phyloP scores from a whole-genome alignment of 257 asterid species.

The Ilex asprella region DNA sequence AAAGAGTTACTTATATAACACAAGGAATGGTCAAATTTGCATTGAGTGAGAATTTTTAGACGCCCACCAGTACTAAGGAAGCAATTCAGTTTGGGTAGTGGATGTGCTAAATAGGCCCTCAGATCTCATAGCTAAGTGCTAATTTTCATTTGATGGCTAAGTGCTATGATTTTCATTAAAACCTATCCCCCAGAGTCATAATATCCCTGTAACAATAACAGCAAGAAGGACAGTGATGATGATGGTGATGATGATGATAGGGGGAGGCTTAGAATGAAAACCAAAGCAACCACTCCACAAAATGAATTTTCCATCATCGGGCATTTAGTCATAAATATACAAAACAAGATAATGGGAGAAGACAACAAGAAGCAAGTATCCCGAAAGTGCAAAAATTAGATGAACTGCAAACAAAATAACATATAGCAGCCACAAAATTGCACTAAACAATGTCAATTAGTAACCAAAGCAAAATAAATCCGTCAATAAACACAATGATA shows the following conservation, averaged over 20 bases:
- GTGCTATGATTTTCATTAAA: slow-evolving; percentile 5
- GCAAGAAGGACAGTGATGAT: too few relatives aligned
- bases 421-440: too few relatives aligned
- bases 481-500: too few relatives aligned
- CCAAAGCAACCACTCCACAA: slow-evolving; percentile 10
- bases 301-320: slow-evolving; percentile 3
- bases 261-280: slow-evolving; percentile 14
- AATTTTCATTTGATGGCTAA: background rate
- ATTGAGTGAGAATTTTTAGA: too few relatives aligned
- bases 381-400: too few relatives aligned
- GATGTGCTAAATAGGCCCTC: background rate
- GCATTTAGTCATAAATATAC: background rate
- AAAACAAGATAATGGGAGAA: slow-evolving; percentile 20
- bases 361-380: slow-evolving; percentile 9
- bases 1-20: too few relatives aligned
- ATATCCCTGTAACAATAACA: background rate
- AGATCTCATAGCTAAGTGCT: slow-evolving; percentile 1
- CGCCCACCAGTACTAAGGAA: too few relatives aligned
- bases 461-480: too few relatives aligned
- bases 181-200: slow-evolving; percentile 8
- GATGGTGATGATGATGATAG: background rate
- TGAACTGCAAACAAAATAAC: too few relatives aligned
- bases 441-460: too few relatives aligned
- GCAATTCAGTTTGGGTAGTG: too few relatives aligned
- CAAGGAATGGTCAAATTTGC: too few relatives aligned